phyloP scores from a whole-genome alignment of 495 filamentous ascomycete species.

The Bacidia gigantensis region DNA sequence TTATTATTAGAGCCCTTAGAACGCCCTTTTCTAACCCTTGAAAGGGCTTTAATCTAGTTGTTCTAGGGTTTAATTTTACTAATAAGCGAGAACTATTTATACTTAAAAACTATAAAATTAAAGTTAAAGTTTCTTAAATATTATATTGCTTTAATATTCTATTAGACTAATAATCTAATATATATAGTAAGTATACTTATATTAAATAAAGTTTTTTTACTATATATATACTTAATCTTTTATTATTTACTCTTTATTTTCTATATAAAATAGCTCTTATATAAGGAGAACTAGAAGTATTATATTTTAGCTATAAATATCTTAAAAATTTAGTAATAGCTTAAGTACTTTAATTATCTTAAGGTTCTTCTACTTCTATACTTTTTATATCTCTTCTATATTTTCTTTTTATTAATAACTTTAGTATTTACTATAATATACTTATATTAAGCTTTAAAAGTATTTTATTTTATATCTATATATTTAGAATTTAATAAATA shows the following conservation, averaged over 20 bases:
- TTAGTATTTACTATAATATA: slow-evolving; percentile 4
- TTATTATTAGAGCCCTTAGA: no score
- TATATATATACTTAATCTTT: background rate
- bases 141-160: background rate
- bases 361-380: background rate
- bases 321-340: background rate
- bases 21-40: no score
- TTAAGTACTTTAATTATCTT: background rate
- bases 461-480: slow-evolving; percentile 1
- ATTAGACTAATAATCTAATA: background rate
- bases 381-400: slow-evolving; percentile 1
- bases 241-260: background rate
- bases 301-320: slow-evolving; percentile 1
- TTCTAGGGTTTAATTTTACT: no score
- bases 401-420: slow-evolving; percentile 5
- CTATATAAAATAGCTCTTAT: background rate
- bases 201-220: background rate
- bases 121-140: background rate
- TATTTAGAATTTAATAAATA: slow-evolving; percentile 6
- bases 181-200: background rate
- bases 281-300: background rate
- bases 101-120: background rate
- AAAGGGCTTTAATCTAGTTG: no score
- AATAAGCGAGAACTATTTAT: background rate
- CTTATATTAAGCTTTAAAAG: slow-evolving; percentile 1